Evolutionary conservation across 768 basidiomycete species (phyloP).

Genomic region (Tylopilus felleus): DNA sequence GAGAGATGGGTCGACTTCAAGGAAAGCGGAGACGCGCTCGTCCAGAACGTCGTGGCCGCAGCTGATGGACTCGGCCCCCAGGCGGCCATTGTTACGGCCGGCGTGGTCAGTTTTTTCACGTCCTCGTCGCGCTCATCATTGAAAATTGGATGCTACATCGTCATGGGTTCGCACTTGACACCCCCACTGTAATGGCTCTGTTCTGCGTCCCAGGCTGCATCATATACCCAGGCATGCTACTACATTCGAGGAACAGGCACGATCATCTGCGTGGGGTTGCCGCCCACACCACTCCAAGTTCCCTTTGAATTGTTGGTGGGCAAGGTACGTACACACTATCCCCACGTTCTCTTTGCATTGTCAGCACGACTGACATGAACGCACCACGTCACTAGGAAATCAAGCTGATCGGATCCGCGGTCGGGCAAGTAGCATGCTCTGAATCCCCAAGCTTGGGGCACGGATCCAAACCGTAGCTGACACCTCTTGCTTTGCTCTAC

Average conservation of each 20-base stretch:
- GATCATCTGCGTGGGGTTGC: slow-evolving; percentile 41
- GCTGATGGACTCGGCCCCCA: slow-evolving; percentile 45
- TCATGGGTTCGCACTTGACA: neutral
- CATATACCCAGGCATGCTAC: slow-evolving; percentile 41
- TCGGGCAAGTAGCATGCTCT: slow-evolving; percentile 13
- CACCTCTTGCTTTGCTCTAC: neutral
- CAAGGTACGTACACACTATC: slow-evolving; percentile 14
- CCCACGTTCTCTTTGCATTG: neutral
- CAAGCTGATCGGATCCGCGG: slow-evolving; percentile 18
- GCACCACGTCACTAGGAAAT: slow-evolving; percentile 14
- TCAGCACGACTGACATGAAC: neutral
- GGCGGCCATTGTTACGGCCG: slow-evolving; percentile 27
- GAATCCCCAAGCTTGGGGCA: too few relatives aligned
- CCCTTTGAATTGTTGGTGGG: slow-evolving; percentile 33
- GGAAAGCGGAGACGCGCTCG: slow-evolving; percentile 35
- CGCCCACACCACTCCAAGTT: slow-evolving; percentile 25
- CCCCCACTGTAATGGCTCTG: too few relatives aligned
- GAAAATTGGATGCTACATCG: neutral
- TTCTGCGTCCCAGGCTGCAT: slow-evolving; percentile 22
- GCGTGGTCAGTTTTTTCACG: slow-evolving; percentile 10
- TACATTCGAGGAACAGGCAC: slow-evolving; percentile 44
- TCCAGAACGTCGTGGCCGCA: slow-evolving; percentile 35
- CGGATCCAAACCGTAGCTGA: neutral
- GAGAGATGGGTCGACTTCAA: slow-evolving; percentile 48
- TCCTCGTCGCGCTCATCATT: neutral